Evolutionary conservation across 2,329 filamentous ascomycete genomes (phyloP).

Genomic region (Cercospora brassicicola): DNA sequence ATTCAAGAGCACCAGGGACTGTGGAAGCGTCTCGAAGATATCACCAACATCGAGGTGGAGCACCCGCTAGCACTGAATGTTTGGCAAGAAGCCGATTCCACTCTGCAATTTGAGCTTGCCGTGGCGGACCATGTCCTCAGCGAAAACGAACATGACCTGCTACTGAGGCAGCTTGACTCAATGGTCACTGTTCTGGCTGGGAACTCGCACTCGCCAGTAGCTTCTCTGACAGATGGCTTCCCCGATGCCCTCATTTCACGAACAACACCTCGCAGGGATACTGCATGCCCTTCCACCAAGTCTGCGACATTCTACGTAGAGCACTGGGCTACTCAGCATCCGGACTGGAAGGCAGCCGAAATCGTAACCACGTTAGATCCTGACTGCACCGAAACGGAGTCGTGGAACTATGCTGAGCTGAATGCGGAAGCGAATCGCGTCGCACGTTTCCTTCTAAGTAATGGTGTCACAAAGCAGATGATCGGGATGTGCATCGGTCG

Average conservation of each 20-base stretch:
- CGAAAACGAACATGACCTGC: conserved; percentile 15
- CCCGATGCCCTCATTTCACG: conserved; percentile 4
- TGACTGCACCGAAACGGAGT: conserved; percentile 9
- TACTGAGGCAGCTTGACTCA: conserved; percentile 17
- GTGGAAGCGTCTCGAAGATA: conserved; percentile 18
- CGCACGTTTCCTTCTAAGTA: conserved; percentile 9
- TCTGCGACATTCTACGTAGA: conserved; percentile 17
- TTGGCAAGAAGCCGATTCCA: conserved; percentile 14
- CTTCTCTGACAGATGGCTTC: conserved; percentile 2
- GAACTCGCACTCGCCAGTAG: not conserved
- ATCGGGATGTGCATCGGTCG: conserved; percentile 22
- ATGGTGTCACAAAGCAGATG: conserved; percentile 11
- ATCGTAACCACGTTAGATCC: conserved; percentile 6
- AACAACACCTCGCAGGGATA: conserved; percentile 17
- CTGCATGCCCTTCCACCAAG: conserved; percentile 14
- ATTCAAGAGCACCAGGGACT: not conserved
- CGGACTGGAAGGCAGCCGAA: conserved; percentile 19
- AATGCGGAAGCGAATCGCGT: conserved; percentile 16
- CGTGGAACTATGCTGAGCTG: conserved; percentile 18
- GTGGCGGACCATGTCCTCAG: conserved; percentile 15
- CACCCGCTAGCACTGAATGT: conserved; percentile 21
- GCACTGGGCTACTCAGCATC: conserved; percentile 17
- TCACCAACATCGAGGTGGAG: conserved; percentile 19
- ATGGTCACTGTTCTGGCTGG: conserved; percentile 8
- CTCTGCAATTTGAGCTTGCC: conserved; percentile 16